phyloP scores from a whole-genome alignment of 805 yeast genomes.

The Sugiyamaella smithiae region DNA sequence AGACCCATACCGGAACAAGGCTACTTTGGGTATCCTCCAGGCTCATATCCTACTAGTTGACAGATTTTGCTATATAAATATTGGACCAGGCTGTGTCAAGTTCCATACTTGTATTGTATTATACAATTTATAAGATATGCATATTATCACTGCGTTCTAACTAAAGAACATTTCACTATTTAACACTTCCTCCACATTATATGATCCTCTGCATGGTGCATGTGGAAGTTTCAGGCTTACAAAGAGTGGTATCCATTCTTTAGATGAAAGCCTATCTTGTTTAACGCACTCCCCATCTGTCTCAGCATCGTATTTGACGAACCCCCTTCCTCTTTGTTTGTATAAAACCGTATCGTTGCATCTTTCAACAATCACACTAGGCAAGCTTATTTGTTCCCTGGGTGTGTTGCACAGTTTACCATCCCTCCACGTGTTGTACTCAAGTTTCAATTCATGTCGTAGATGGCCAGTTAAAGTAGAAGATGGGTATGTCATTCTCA shows the following conservation, averaged over 20 bases:
- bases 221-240: slow-evolving; percentile 69
- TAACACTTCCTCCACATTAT: slow-evolving; percentile 54
- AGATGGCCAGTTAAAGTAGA: not conserved
- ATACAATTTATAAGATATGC: no score
- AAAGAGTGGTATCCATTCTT: slow-evolving; percentile 37
- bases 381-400: not conserved
- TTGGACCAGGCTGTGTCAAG: no score
- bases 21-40: slow-evolving; percentile 23
- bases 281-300: not conserved
- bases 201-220: slow-evolving; percentile 74
- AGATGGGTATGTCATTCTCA: slow-evolving; percentile 3
- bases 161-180: slow-evolving; percentile 21
- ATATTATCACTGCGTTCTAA: not conserved
- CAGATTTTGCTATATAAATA: no score
- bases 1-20: slow-evolving; percentile 17
- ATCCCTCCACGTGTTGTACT: slow-evolving; percentile 1
- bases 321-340: not conserved
- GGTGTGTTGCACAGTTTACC: not conserved
- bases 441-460: slow-evolving; percentile 14
- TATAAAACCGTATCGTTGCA: not conserved
- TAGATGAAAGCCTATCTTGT: not conserved
- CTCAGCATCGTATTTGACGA: not conserved
- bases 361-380: not conserved
- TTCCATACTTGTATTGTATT: no score
- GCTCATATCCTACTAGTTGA: slow-evolving; percentile 13